Evolutionary conservation across 2,329 filamentous ascomycete genomes (phyloP).

Genomic region (Juglanconis sp.): DNA sequence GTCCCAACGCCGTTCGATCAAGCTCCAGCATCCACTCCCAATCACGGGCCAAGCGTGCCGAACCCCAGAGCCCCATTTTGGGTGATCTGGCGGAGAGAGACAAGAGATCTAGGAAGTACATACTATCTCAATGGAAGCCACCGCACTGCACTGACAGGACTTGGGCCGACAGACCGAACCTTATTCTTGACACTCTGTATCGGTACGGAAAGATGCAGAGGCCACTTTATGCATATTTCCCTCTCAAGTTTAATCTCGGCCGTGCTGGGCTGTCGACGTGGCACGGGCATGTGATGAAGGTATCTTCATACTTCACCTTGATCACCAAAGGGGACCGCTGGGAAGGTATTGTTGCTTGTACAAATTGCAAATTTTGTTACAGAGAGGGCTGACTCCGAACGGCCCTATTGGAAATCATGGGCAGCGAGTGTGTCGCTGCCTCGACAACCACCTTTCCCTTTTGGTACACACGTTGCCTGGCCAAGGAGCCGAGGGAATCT

Average conservation of each 20-base stretch:
- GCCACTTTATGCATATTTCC: background rate
- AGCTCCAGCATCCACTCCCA: background rate
- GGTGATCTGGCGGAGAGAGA: background rate
- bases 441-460: background rate
- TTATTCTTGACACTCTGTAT: background rate
- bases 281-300: background rate
- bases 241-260: background rate
- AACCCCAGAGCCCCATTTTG: background rate
- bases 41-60: background rate
- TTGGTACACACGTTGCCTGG: background rate
- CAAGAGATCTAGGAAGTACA: too few species aligned
- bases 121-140: background rate
- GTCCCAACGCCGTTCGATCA: background rate
- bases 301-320: background rate
- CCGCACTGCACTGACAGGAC: background rate
- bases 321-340: too few species aligned
- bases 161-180: conserved; percentile 5
- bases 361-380: background rate
- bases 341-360: too few species aligned
- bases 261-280: background rate
- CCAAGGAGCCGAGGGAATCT: background rate
- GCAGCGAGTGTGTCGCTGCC: background rate
- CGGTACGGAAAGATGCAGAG: conserved; percentile 5
- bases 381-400: background rate
- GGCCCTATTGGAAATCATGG: background rate